phyloP scores from a whole-genome alignment of 75 land plant species.

The Picea glauca region DNA sequence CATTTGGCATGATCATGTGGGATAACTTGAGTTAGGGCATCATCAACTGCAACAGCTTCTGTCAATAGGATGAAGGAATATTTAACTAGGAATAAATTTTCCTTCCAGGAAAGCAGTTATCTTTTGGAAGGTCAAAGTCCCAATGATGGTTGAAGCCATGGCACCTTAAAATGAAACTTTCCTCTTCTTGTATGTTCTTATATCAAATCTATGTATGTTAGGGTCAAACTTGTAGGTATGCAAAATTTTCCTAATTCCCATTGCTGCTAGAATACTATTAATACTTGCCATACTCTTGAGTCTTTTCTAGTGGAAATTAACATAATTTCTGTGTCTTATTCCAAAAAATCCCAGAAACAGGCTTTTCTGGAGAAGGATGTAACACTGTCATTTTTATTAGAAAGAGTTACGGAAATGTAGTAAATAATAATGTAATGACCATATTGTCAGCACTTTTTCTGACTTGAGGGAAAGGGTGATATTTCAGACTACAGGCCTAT shows the following conservation, averaged over 20 bases:
- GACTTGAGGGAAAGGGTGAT: too few relatives aligned
- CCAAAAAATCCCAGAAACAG: too few relatives aligned
- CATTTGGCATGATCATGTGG: neutral
- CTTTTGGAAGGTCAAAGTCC: neutral
- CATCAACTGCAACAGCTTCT: neutral
- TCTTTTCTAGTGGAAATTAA: neutral
- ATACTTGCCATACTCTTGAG: neutral
- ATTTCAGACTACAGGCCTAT: too few relatives aligned
- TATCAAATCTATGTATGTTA: neutral
- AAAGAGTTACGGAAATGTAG: too few relatives aligned
- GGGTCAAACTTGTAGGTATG: neutral
- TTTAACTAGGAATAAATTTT: neutral
- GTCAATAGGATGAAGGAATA: neutral
- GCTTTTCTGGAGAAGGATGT: too few relatives aligned
- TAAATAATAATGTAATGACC: too few relatives aligned
- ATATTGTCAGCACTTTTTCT: too few relatives aligned
- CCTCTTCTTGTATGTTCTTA: neutral
- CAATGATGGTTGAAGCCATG: neutral
- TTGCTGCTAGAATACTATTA: neutral
- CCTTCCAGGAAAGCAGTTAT: neutral
- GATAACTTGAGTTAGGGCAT: neutral
- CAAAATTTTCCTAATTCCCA: neutral
- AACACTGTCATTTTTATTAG: too few relatives aligned
- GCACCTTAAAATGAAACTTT: neutral
- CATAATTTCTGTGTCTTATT: neutral